Conservation (phyloP, 352 stramenopile species). For the Chrysophaeum taylorii region DNA sequence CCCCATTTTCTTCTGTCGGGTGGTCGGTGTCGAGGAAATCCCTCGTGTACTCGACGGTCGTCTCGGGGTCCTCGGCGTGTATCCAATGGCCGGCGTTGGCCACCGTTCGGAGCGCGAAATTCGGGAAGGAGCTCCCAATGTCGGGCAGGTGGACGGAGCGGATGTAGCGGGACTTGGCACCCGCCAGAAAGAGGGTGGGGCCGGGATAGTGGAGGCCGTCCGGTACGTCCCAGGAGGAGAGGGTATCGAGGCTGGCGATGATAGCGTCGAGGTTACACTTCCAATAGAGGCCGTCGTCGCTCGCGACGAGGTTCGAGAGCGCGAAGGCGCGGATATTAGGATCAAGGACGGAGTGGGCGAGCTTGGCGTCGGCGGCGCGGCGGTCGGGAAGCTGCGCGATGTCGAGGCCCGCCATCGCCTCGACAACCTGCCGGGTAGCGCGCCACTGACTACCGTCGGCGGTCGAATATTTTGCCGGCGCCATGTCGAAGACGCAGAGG, state of each 20-base stretch:
- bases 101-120: conserved; percentile 54
- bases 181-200: conserved; percentile 45
- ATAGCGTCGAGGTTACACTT: conserved; percentile 48
- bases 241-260: conserved; percentile 38
- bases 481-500: conserved; percentile 53
- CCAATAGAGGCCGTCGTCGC: conserved; percentile 32
- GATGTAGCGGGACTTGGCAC: conserved; percentile 41
- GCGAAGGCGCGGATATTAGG: conserved; percentile 49
- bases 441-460: conserved; percentile 19
- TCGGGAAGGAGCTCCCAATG: conserved; percentile 51
- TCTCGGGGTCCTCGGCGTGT: conserved; percentile 40
- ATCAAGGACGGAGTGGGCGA: conserved; percentile 37
- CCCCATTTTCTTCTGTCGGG: no score
- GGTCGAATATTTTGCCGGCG: conserved; percentile 30
- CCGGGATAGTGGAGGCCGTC: conserved; percentile 31
- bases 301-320: conserved; percentile 43
- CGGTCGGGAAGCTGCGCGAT: conserved; percentile 32
- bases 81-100: conserved; percentile 52
- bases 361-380: conserved; percentile 33
- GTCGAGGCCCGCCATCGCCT: not conserved
- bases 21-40: conserved; percentile 19
- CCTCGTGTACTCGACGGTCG: not conserved
- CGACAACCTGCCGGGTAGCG: conserved; percentile 1
- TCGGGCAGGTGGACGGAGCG: conserved; percentile 37
- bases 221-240: conserved; percentile 36